These are phyloP conservation scores for Prillingera fragicola DNA, from an alignment of 1,284 basidiomycete species.

Conservation along the genomic window DNA sequence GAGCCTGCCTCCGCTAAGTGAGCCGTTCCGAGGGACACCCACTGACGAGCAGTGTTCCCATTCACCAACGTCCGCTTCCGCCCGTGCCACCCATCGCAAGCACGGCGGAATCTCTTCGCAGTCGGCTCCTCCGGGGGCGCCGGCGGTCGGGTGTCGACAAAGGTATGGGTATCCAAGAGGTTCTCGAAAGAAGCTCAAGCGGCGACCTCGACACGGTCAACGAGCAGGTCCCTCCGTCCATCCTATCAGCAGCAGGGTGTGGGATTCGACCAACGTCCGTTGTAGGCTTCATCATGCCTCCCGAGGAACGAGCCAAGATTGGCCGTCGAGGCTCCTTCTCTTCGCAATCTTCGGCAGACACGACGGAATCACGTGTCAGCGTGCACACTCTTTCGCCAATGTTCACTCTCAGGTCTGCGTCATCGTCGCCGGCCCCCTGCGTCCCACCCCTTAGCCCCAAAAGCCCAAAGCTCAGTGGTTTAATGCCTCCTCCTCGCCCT, in stretches of 20 bases:
- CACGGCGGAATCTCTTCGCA: neutral
- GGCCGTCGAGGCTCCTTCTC: neutral
- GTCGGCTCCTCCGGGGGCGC: conserved; percentile 1
- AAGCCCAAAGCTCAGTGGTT: neutral
- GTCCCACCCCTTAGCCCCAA: neutral
- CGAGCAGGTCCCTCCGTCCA: neutral
- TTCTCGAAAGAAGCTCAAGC: neutral
- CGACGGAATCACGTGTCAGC: no score
- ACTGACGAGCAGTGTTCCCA: conserved; percentile 5
- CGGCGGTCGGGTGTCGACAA: neutral
- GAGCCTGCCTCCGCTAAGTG: no score
- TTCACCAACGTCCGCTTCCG: conserved; percentile 12
- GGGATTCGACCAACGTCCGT: neutral
- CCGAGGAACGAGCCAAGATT: conserved; percentile 14
- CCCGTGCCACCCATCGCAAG: conserved; percentile 2
- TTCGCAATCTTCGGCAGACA: neutral
- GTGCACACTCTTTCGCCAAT: no score
- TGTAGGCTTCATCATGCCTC: conserved; percentile 15
- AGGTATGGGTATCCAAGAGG: neutral
- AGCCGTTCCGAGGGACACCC: no score
- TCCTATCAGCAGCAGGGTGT: neutral
- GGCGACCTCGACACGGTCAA: no score
- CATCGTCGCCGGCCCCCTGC: neutral
- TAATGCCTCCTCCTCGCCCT: neutral
- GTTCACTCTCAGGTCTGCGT: neutral